Conservation (phyloP, 306 rosid genomes). For the Cicer cuneatum region DNA sequence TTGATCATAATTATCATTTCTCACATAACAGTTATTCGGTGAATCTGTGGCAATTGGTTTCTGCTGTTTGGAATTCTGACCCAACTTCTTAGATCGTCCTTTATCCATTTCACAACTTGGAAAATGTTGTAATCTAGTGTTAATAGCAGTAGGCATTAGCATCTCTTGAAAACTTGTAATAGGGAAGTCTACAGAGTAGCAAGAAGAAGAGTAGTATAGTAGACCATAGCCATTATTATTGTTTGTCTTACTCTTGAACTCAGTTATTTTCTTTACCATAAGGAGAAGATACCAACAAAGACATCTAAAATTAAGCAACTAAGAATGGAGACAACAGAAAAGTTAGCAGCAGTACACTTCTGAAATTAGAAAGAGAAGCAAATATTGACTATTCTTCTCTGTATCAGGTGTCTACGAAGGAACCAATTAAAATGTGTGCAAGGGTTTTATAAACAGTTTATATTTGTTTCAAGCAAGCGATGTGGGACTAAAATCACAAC, state of each 20-base stretch:
- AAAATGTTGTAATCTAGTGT: not conserved
- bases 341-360: too few species aligned
- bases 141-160: not conserved
- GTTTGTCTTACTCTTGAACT: too few species aligned
- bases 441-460: not conserved
- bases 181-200: too few species aligned
- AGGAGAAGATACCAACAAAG: too few species aligned
- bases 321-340: too few species aligned
- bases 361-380: too few species aligned
- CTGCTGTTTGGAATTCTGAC: not conserved
- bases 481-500: not conserved
- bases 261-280: not conserved
- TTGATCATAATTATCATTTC: not conserved
- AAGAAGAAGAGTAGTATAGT: too few species aligned
- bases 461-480: not conserved
- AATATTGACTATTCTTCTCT: constrained; percentile 14
- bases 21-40: not conserved
- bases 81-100: not conserved
- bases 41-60: not conserved
- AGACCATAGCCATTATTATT: too few species aligned
- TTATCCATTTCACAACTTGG: not conserved
- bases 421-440: rapidly evolving
- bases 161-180: too few species aligned
- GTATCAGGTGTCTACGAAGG: not conserved
- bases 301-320: not conserved